Conservation (phyloP, 805 yeast genomes). For the Danielozyma ontarioensis region DNA sequence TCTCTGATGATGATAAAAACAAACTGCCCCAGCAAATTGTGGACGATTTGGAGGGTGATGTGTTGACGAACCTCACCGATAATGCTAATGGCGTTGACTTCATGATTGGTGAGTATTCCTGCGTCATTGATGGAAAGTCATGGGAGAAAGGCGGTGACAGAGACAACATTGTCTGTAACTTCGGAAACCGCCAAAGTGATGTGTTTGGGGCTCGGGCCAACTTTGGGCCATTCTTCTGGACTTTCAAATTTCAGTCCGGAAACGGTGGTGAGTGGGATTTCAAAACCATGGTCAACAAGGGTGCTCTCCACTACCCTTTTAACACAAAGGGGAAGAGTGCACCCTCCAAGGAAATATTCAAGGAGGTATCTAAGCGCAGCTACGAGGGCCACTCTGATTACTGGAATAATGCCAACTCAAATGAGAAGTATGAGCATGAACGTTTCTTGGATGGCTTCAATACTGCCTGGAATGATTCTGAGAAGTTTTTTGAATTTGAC, state of each 20-base stretch:
- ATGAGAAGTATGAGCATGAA: slow-evolving; percentile 71
- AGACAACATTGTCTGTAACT: slow-evolving; percentile 51
- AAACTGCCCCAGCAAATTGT: slow-evolving; percentile 64
- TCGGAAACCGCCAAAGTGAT: slow-evolving; percentile 52
- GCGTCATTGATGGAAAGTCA: slow-evolving; percentile 72
- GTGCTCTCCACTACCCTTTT: slow-evolving; percentile 33
- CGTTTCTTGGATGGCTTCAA: slow-evolving; percentile 74
- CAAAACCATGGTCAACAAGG: slow-evolving; percentile 64
- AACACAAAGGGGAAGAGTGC: slow-evolving; percentile 30
- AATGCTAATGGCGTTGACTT: slow-evolving; percentile 53
- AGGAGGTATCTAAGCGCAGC: slow-evolving; percentile 33
- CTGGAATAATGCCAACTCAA: slow-evolving; percentile 59
- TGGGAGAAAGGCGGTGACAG: slow-evolving; percentile 58
- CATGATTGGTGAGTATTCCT: slow-evolving; percentile 85
- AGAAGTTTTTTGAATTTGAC: slow-evolving; percentile 61
- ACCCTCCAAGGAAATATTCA: slow-evolving; percentile 40
- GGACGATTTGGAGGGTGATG: slow-evolving; percentile 45
- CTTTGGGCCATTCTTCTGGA: slow-evolving; percentile 86
- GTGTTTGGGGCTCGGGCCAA: slow-evolving; percentile 49
- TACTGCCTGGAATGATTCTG: slow-evolving; percentile 70
- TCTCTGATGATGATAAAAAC: slow-evolving; percentile 64
- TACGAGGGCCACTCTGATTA: slow-evolving; percentile 50
- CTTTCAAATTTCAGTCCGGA: slow-evolving; percentile 79
- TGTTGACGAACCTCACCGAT: slow-evolving; percentile 44
- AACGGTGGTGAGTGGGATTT: slow-evolving; percentile 98